Base-by-base conservation (phyloP, 805 yeast species). In the Metschnikowia matae region DNA sequence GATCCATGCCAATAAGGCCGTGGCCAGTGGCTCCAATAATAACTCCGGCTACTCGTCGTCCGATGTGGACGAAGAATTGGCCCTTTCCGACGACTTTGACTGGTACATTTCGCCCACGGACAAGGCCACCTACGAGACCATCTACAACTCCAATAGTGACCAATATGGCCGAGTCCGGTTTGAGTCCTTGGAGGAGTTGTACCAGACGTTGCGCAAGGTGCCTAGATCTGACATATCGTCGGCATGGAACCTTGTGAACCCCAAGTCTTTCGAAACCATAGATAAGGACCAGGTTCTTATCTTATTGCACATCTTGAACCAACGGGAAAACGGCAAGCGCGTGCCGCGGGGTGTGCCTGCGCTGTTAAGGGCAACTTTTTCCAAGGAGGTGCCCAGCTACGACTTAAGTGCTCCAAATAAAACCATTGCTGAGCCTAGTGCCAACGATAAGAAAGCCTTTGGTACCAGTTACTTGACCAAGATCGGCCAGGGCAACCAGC, bases 21-120 rank as follows among this genome's bases (percentile, higher is more conserved):
- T 83, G 45, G 60, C 56, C 56, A 62, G 53, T 45, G 68, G 54
- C 67, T 67, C 49, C 26, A 56, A 53, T 43, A n/a, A 62, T 49
- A 74, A 69, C 52, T 37, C 41, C 35, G 49, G 48, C 40, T 38
- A 46, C 29, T 48, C 49, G 32, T 31, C 44, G 8, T 37, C 26
- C n/a, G 82, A 81, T 48, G 86, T 78, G 55, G 89, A 85, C 45
- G 92, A 85, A 40, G 82, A 83, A 38, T 80, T 81, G 20, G 65
- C 77, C 31, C 68, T 82, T 46, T 75, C 83, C 41, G 77, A 82
- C 36, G 88, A 84, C 60, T 89, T 94, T 63, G 96, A 91, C 65
- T 94, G 99, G 99, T 94, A 94, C 70, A 90, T 94, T 57, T 83
- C 96, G 3, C 98, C 97, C 20, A 78, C 83, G 8, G 98, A 94